Percentiles rank a stretch among this genome's conserved stretches.
phyloP scores from a whole-genome alignment of 331 rosid genomes.

The Arachis monticola region DNA sequence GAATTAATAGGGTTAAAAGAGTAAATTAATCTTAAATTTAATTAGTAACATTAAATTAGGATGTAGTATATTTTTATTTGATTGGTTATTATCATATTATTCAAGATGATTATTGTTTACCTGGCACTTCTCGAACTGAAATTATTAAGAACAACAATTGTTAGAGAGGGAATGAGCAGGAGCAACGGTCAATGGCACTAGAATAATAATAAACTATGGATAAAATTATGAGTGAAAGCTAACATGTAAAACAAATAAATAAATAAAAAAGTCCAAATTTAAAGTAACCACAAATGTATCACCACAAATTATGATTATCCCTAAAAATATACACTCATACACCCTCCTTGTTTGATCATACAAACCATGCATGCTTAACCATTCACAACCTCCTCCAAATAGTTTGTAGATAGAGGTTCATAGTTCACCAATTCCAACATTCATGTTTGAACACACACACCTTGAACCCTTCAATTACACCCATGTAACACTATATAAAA shows the following conservation, averaged over 20 bases:
- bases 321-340: constrained; percentile 17
- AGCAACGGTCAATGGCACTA: not conserved
- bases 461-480: not conserved
- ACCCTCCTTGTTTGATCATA: constrained; percentile 2
- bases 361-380: constrained; percentile 33
- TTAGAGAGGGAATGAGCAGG: not conserved
- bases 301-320: constrained; percentile 11
- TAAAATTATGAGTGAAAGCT: too few relatives aligned
- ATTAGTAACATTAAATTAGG: too few relatives aligned
- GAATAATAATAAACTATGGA: not conserved
- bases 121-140: not conserved
- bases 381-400: constrained; percentile 21
- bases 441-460: not conserved
- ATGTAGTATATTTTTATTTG: too few relatives aligned
- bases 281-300: not conserved
- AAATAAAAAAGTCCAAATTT: constrained; percentile 14
- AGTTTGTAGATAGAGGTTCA: constrained; percentile 31
- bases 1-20: too few relatives aligned
- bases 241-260: not conserved
- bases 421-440: not conserved
- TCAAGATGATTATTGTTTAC: too few relatives aligned
- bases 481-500: constrained; percentile 10
- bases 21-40: too few relatives aligned
- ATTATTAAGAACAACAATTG: not conserved
- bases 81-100: too few relatives aligned